Evolutionary conservation across 73 alveolate genomes (phyloP).

Genomic region (Uronychia setigera): DNA sequence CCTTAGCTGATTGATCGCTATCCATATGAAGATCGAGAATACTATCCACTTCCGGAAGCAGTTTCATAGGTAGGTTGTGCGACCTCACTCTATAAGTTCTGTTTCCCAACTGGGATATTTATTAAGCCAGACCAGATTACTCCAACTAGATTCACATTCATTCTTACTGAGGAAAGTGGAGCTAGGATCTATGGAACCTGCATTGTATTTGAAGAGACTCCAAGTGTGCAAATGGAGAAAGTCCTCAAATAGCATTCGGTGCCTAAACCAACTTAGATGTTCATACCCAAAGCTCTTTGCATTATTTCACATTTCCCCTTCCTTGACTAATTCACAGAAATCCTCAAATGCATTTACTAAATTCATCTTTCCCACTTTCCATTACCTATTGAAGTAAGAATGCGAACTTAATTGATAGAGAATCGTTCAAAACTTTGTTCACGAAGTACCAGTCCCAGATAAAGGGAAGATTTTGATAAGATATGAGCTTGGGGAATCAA

Average conservation of each 20-base stretch:
- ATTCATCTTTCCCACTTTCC: slow-evolving; percentile 57
- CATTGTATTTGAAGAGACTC: slow-evolving; percentile 58
- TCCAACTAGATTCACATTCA: slow-evolving; percentile 41
- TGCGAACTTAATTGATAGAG: slow-evolving; percentile 14
- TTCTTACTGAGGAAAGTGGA: slow-evolving; percentile 64
- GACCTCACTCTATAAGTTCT: slow-evolving; percentile 32
- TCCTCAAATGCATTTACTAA: slow-evolving; percentile 60
- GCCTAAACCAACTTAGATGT: slow-evolving; percentile 29
- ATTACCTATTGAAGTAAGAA: slow-evolving; percentile 61
- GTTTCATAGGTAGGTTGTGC: slow-evolving; percentile 62
- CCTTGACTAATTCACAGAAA: slow-evolving; percentile 58
- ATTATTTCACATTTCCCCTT: slow-evolving; percentile 74
- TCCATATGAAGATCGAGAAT: slow-evolving; percentile 48
- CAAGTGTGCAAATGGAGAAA: slow-evolving; percentile 23
- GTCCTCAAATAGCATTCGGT: slow-evolving; percentile 4
- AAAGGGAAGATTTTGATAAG: slow-evolving; percentile 63
- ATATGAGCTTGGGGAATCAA: slow-evolving; percentile 63
- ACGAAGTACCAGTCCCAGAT: slow-evolving; percentile 82
- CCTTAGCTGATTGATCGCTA: slow-evolving; percentile 49
- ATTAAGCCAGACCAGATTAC: slow-evolving; percentile 27
- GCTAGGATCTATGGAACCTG: slow-evolving; percentile 62
- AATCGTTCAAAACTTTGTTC: slow-evolving; percentile 58
- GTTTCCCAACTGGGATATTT: slow-evolving; percentile 22
- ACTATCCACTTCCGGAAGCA: slow-evolving; percentile 63
- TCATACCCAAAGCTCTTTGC: slow-evolving; percentile 65